Base-by-base conservation (phyloP, 164 flowering plant species). In the Vitis amurensis region DNA sequence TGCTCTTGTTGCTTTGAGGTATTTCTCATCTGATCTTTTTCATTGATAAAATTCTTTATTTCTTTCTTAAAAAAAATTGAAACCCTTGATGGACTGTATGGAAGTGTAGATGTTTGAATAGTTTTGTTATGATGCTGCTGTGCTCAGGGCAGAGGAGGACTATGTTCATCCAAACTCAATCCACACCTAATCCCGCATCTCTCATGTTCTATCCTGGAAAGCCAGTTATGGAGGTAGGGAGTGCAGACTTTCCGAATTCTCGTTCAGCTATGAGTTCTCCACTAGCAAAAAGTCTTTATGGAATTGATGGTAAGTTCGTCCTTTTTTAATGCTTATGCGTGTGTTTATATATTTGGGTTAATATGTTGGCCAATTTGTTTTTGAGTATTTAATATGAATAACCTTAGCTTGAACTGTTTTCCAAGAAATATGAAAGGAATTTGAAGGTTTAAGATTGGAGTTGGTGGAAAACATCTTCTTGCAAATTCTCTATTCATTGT, bases 131-230 rank as follows among this genome's bases (percentile, higher is more conserved):
- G 15, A 19, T 64, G 61, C 47, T 55, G 31, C 50, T 74, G 66
- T 68, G 50, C 47, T 53, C 87, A 92, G 98, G 86, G 74, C 99
- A 92, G 82, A 89, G 80, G 78, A 88, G 99, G 82, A 86, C 77
- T 58, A 88, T 92, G 97, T 94, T 94, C 77, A 90, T 94, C 55
- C 97, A 94, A 78, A 94, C 97, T 13, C 95, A 92, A 62, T 75
- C 97, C 4, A 94, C 99, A 15, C 99, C 99, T 4, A 94, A 94
- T 73, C 99, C 99, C 60, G 74, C 86, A 8, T 94, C 99, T 29
- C 85, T 92, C 37, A 94, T 94, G 98, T 94, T 94, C 69, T 85
- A 88, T 79, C 99, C 97, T 13, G 99, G 94, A 50, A 89, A 91
- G 83, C 87, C 90, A 9, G 94, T 94, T 55, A 94, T 94, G 99